These are phyloP conservation scores for Diaporthe citri DNA, from an alignment of 2,329 filamentous ascomycete species.

Conservation along the genomic window DNA sequence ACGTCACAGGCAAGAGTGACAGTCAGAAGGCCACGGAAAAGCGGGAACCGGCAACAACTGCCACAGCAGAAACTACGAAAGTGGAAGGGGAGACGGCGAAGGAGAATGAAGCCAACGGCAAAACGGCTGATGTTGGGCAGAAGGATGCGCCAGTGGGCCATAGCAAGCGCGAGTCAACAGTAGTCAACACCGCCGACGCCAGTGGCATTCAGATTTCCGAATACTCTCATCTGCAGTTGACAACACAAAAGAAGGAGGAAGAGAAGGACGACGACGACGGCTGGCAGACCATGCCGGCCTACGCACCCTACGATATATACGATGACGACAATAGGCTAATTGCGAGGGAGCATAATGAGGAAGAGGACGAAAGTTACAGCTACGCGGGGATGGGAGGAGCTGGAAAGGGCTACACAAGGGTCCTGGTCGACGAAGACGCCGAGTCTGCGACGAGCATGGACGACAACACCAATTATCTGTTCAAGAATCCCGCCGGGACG, in stretches of 20 bases:
- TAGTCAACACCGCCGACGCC: constrained; percentile 51
- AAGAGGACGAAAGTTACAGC: constrained; percentile 74
- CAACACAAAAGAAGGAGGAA: constrained; percentile 62
- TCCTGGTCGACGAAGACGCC: constrained; percentile 88
- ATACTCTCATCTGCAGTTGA: constrained; percentile 89
- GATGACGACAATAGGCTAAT: constrained; percentile 92
- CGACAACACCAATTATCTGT: constrained; percentile 95
- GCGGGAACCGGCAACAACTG: neutral
- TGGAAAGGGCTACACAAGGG: constrained; percentile 93
- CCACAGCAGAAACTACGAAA: neutral
- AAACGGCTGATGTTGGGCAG: constrained; percentile 38
- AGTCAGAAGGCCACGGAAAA: neutral
- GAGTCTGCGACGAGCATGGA: constrained; percentile 96
- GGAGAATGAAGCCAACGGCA: neutral
- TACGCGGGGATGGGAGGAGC: constrained; percentile 88
- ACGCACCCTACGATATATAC: constrained; percentile 93
- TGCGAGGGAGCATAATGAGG: constrained; percentile 81
- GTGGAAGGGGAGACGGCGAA: neutral
- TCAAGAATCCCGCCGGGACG: constrained; percentile 77
- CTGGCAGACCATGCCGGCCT: constrained; percentile 96
- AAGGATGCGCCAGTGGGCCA: constrained; percentile 43
- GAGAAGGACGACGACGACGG: constrained; percentile 69
- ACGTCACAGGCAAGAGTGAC: neutral
- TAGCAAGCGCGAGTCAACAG: constrained; percentile 55
- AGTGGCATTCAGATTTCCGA: constrained; percentile 71